Conservation (phyloP, 2,329 filamentous ascomycete species). For the Pseudopyrenochaeta lycopersici region DNA sequence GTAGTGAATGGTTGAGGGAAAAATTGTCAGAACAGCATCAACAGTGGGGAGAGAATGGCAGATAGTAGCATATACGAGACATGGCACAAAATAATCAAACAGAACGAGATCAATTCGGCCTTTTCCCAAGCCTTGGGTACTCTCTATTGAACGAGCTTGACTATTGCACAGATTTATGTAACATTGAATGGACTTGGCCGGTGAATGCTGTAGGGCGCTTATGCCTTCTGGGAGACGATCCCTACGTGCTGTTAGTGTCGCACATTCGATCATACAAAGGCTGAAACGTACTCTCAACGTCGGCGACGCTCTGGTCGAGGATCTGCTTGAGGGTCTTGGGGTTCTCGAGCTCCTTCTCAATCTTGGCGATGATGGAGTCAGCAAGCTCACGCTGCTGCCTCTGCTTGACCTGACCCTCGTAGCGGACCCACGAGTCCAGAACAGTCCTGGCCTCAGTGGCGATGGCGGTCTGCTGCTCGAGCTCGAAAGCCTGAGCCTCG, state of each 20-base stretch:
- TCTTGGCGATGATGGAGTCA: constrained; percentile 92
- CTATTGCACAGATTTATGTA: constrained; percentile 55
- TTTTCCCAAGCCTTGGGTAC: constrained; percentile 37
- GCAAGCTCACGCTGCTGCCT: constrained; percentile 97
- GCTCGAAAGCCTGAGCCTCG: constrained; percentile 94
- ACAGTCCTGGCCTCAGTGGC: constrained; percentile 93
- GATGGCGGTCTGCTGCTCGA: constrained; percentile 94
- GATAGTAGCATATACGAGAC: constrained; percentile 13
- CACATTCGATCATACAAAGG: neutral
- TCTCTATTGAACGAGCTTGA: constrained; percentile 48
- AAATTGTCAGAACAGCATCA: too few species aligned
- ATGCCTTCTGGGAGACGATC: constrained; percentile 52
- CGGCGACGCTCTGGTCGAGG: constrained; percentile 92
- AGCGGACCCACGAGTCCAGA: constrained; percentile 98
- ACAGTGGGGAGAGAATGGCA: constrained; percentile 24
- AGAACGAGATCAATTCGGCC: constrained; percentile 31
- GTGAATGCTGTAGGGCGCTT: constrained; percentile 38
- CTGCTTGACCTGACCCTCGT: constrained; percentile 98
- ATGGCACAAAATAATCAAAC: constrained; percentile 5
- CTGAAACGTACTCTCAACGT: constrained; percentile 86
- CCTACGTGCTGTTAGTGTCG: constrained; percentile 37
- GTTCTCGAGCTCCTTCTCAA: constrained; percentile 98
- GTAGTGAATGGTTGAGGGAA: too few species aligned
- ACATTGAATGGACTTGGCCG: constrained; percentile 43
- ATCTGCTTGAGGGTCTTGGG: constrained; percentile 98